phyloP scores from a whole-genome alignment of 2,329 filamentous ascomycete species.

The Leptographium flavum region DNA sequence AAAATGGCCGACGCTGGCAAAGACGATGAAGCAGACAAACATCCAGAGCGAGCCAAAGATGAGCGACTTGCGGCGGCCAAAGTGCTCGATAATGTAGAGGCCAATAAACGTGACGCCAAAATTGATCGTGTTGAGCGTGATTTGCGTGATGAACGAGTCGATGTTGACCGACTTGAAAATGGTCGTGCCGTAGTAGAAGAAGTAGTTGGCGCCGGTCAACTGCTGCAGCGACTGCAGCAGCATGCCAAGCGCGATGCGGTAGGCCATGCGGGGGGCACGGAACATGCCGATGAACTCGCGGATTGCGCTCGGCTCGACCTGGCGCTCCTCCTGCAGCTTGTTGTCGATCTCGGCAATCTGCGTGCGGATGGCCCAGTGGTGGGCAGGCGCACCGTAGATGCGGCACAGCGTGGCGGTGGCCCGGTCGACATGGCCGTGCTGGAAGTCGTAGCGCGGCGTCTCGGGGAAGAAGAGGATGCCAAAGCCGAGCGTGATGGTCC shows the following conservation, averaged over 20 bases:
- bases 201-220: slow-evolving; percentile 44
- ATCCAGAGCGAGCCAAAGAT: slow-evolving; percentile 55
- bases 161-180: slow-evolving; percentile 56
- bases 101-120: slow-evolving; percentile 49
- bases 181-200: slow-evolving; percentile 47
- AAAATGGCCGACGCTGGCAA: slow-evolving; percentile 38
- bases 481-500: slow-evolving; percentile 34
- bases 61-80: slow-evolving; percentile 53
- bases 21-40: slow-evolving; percentile 49
- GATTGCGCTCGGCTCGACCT: slow-evolving; percentile 28
- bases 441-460: slow-evolving; percentile 30
- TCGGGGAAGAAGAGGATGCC: slow-evolving; percentile 41
- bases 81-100: slow-evolving; percentile 54
- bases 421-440: slow-evolving; percentile 3
- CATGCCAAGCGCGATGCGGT: slow-evolving; percentile 51
- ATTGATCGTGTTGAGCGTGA: slow-evolving; percentile 32
- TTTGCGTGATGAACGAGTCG: slow-evolving; percentile 51
- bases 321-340: slow-evolving; percentile 23
- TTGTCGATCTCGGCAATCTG: slow-evolving; percentile 9
- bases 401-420: slow-evolving; percentile 7
- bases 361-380: slow-evolving; percentile 8
- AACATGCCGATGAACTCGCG: slow-evolving; percentile 45
- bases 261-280: slow-evolving; percentile 37
- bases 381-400: slow-evolving; percentile 6
- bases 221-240: slow-evolving; percentile 53